phyloP scores from a whole-genome alignment of 257 asterid species.

The Echium plantagineum region DNA sequence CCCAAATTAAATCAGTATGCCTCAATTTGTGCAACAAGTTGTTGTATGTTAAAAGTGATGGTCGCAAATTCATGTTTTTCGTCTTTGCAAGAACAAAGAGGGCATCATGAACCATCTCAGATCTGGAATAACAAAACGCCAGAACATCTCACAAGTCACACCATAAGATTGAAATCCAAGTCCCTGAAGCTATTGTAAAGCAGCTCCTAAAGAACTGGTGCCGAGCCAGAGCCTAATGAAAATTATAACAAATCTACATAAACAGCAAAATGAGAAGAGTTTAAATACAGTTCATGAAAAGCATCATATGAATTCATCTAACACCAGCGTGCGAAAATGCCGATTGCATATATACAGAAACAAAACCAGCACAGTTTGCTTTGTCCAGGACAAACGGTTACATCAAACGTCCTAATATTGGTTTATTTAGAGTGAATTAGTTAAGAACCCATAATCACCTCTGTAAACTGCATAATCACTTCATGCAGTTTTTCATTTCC shows the following conservation, averaged over 20 bases:
- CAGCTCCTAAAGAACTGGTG: constrained; percentile 49
- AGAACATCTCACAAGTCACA: constrained; percentile 78
- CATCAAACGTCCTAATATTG: too few relatives aligned
- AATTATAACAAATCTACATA: constrained; percentile 40
- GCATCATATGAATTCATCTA: too few relatives aligned
- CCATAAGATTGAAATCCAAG: constrained; percentile 35
- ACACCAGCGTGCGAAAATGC: too few relatives aligned
- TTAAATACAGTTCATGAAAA: constrained; percentile 1
- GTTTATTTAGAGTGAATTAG: too few relatives aligned
- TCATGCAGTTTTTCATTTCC: too few relatives aligned
- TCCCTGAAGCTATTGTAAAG: constrained; percentile 38
- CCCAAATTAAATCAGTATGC: constrained; percentile 40
- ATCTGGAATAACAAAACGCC: constrained; percentile 47
- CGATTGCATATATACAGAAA: too few relatives aligned
- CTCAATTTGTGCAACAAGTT: constrained; percentile 53
- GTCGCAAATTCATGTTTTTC: constrained; percentile 43
- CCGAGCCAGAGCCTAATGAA: constrained; percentile 70
- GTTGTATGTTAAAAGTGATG: constrained; percentile 52
- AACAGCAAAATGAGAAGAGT: constrained; percentile 22
- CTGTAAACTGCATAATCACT: too few relatives aligned
- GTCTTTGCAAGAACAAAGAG: constrained; percentile 50
- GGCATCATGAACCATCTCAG: constrained; percentile 56
- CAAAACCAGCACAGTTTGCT: too few relatives aligned
- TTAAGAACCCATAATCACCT: too few relatives aligned
- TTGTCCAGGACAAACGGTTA: too few relatives aligned